Base-by-base conservation (phyloP, 2,329 filamentous ascomycete species). In the Arthrobotrys sinensis region DNA sequence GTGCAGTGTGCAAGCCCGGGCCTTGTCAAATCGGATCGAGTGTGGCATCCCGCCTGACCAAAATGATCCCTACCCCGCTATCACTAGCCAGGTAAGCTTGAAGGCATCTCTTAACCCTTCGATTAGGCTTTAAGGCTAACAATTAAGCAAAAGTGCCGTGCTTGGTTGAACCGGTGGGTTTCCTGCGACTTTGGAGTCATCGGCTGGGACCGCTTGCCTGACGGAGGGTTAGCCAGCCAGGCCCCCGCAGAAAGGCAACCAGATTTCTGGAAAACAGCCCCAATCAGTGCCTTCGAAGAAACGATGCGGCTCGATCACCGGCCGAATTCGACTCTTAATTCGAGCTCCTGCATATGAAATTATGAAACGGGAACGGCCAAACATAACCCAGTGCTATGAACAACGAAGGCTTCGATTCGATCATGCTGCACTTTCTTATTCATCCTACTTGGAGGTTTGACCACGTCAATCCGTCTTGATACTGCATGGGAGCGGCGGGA, bases 251-350 rank as follows among this genome's bases (percentile, higher is more conserved):
- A 53, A 76, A 76, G 72, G 72, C 72, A 76, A 24, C 72, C 64
- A 76, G 40, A 24, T 63, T 68, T 28, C 21, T 19, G 21, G 32
- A 40, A 48, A 48, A 19, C 50, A 48, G 48, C 36, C 28, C 40
- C 32, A 32, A 68, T 73, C 55, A 40, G n/a, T 57, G 55, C 52
- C 50, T 46, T 46, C 40, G 32, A 46, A 19, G 50, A 77, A 70
- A 77, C 73, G 62, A 77, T 77, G 73, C 73, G 73, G 66, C 67
- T 57, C 65, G 62, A 50, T 75, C 70, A 66, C 62, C 57, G 34
- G 67, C 11, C 12, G 69, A 45, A 11, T 46, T 66, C 50, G 63
- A 62, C 52, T 75, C 28, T 60, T 60, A 60, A 10, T 57, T 63
- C 12, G 43, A 63, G 70, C 70, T 57, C 69, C 19, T 67, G 62